These are phyloP conservation scores for Fusarium continuum DNA, from an alignment of 2,329 filamentous ascomycete species.

Conservation along the genomic window DNA sequence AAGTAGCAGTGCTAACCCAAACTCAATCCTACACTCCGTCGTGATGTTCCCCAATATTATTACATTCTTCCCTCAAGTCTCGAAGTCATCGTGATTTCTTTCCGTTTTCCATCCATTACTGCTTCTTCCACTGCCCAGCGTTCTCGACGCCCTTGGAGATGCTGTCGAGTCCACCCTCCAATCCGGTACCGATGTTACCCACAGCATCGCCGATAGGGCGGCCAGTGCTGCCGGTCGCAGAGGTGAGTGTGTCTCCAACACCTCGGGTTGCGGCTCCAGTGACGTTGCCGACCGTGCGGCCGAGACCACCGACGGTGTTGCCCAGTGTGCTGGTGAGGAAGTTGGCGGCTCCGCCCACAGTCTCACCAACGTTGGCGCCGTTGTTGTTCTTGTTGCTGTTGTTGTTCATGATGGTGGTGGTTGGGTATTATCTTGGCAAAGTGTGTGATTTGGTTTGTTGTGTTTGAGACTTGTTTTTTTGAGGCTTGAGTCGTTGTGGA, in stretches of 20 bases:
- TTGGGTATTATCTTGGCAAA: background rate
- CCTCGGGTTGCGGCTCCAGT: slow-evolving; percentile 64
- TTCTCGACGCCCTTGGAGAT: slow-evolving; percentile 65
- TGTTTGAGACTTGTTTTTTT: background rate
- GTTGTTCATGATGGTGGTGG: slow-evolving; percentile 35
- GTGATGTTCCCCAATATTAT: background rate
- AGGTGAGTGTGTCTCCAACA: slow-evolving; percentile 63
- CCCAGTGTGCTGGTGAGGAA: slow-evolving; percentile 54
- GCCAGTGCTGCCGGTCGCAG: slow-evolving; percentile 62
- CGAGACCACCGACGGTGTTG: slow-evolving; percentile 53
- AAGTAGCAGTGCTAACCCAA: background rate
- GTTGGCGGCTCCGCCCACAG: slow-evolving; percentile 49
- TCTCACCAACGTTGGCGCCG: slow-evolving; percentile 47
- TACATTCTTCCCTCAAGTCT: background rate
- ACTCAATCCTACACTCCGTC: background rate
- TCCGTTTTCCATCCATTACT: slow-evolving; percentile 16
- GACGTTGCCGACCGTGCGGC: slow-evolving; percentile 53
- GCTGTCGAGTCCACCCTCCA: slow-evolving; percentile 60
- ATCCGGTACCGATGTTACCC: slow-evolving; percentile 60
- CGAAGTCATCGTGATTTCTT: background rate
- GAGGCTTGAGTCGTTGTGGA: slow-evolving; percentile 3
- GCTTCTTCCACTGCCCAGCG: slow-evolving; percentile 65
- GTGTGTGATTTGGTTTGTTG: background rate
- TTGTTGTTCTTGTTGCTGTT: slow-evolving; percentile 39
- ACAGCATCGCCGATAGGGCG: slow-evolving; percentile 65